phyloP scores from a whole-genome alignment of 139 green algal genomes.

The Astrephomene gubernaculifera region DNA sequence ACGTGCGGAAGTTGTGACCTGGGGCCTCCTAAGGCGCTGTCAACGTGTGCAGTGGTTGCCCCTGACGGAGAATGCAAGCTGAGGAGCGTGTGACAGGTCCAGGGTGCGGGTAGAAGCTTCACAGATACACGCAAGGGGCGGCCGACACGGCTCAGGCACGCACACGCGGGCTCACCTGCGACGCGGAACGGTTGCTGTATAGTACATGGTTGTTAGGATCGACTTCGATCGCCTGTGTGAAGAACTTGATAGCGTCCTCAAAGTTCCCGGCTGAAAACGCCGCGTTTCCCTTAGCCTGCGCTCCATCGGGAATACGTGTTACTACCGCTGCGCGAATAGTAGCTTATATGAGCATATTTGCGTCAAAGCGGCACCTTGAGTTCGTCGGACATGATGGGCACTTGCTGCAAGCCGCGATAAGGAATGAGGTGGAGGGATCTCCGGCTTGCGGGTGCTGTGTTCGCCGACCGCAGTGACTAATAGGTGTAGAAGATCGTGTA shows the following conservation, averaged over 20 bases:
- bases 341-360: no score
- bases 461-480: no score
- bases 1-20: no score
- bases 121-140: no score
- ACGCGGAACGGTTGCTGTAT: slow-evolving; percentile 95
- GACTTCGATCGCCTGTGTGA: slow-evolving; percentile 84
- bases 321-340: no score
- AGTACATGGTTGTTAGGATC: slow-evolving; percentile 95
- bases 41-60: no score
- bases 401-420: not conserved
- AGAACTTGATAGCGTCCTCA: slow-evolving; percentile 89
- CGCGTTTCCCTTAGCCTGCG: slow-evolving; percentile 93
- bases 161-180: slow-evolving; percentile 61
- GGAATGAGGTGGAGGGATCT: not conserved
- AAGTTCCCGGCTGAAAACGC: slow-evolving; percentile 88
- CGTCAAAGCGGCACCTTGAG: slow-evolving; percentile 40
- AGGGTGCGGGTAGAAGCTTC: no score
- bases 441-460: not conserved
- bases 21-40: no score
- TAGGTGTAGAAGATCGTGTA: no score
- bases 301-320: not conserved
- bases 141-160: not conserved
- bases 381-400: not conserved
- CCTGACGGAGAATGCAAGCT: no score
- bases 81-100: no score